These are phyloP conservation scores for Aegilops sharonensis DNA, from an alignment of 176 grass and related monocot species.

Conservation along the genomic window DNA sequence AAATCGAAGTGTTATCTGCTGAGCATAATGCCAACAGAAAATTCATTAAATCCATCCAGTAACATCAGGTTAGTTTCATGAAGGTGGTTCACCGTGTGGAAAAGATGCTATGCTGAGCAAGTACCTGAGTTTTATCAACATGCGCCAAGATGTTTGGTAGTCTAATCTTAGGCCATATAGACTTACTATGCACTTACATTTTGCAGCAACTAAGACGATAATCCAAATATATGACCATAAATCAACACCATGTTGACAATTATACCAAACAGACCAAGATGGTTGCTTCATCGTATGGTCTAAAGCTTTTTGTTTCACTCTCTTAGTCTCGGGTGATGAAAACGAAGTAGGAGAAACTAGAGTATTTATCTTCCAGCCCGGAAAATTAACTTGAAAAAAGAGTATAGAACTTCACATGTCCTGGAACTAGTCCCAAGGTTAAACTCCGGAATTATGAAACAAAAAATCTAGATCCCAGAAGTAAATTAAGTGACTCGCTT, in stretches of 20 bases:
- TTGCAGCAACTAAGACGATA: background rate
- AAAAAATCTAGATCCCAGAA: no score
- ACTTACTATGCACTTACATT: background rate
- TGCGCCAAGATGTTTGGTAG: background rate
- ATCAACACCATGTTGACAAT: background rate
- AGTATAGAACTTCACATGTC: background rate
- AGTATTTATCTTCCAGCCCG: background rate
- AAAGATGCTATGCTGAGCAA: background rate
- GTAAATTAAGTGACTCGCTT: no score
- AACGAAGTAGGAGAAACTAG: background rate
- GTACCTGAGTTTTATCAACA: background rate
- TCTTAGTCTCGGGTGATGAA: background rate
- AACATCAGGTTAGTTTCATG: slow-evolving; percentile 2
- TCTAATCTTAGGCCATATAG: background rate
- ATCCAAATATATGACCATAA: background rate
- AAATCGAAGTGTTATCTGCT: background rate
- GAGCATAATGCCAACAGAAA: background rate
- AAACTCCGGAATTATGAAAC: no score
- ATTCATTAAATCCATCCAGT: background rate
- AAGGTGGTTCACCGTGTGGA: background rate
- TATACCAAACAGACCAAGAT: background rate
- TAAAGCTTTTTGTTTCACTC: background rate
- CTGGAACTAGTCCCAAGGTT: background rate
- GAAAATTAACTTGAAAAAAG: background rate
- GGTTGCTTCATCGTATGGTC: background rate